These are phyloP conservation scores for Globisporangium solare DNA, from an alignment of 352 stramenopile species.

Conservation along the genomic window DNA sequence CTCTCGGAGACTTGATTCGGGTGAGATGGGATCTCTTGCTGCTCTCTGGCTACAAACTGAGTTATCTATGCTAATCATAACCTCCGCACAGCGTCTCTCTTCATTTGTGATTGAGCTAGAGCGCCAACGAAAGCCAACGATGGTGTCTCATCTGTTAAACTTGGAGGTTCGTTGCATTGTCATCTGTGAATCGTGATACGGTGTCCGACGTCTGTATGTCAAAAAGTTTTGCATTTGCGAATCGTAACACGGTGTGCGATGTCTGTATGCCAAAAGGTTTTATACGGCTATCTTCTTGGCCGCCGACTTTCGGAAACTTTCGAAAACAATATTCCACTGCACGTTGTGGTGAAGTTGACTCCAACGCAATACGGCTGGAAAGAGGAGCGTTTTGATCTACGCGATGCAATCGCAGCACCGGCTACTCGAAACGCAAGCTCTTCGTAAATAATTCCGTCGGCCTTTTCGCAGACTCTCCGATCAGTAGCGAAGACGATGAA, in stretches of 20 bases:
- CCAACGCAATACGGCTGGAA: slow-evolving; percentile 44
- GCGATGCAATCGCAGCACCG: slow-evolving; percentile 1
- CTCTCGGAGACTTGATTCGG: slow-evolving; percentile 37
- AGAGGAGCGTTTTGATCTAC: slow-evolving; percentile 41
- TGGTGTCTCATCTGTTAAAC: slow-evolving; percentile 38
- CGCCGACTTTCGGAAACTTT: slow-evolving; percentile 22
- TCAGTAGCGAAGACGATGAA: slow-evolving; percentile 47
- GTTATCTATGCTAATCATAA: no score
- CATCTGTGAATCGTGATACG: neutral
- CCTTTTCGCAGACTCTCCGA: slow-evolving; percentile 4
- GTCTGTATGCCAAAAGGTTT: slow-evolving; percentile 9
- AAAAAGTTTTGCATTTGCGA: slow-evolving; percentile 20
- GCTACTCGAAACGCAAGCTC: neutral
- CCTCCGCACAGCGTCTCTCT: slow-evolving; percentile 23
- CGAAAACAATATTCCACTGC: slow-evolving; percentile 33
- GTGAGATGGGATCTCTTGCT: slow-evolving; percentile 15
- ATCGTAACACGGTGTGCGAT: neutral
- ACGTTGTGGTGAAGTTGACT: slow-evolving; percentile 43
- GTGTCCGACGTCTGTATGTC: neutral
- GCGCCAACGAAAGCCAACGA: slow-evolving; percentile 33
- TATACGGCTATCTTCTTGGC: slow-evolving; percentile 41
- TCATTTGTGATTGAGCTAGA: slow-evolving; percentile 47
- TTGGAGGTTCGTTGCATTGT: slow-evolving; percentile 23
- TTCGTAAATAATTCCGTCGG: neutral
- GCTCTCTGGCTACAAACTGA: neutral